Evolutionary conservation across 352 stramenopile species (phyloP).

Genomic region (Pythium dissotocum): DNA sequence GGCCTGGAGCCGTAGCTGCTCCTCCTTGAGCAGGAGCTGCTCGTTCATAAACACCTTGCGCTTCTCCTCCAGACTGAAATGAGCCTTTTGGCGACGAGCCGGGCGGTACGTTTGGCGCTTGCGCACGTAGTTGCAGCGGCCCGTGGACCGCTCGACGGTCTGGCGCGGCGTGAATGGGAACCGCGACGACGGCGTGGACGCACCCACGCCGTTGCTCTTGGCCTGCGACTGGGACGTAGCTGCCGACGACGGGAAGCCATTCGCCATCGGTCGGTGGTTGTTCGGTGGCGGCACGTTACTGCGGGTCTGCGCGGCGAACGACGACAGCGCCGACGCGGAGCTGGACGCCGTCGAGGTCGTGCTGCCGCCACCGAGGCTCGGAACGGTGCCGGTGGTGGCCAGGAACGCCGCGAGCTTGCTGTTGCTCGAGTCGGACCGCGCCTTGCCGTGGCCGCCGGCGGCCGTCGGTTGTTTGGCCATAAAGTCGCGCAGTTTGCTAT

Average conservation of each 20-base stretch:
- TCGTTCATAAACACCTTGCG: slow-evolving; percentile 83
- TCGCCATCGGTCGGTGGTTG: neutral
- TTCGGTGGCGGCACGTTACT: neutral
- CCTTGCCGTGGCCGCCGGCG: slow-evolving; percentile 32
- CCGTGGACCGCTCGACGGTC: slow-evolving; percentile 61
- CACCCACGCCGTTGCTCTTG: neutral
- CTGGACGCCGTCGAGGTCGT: slow-evolving; percentile 22
- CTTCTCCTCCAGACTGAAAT: slow-evolving; percentile 85
- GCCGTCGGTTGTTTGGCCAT: slow-evolving; percentile 67
- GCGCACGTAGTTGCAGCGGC: slow-evolving; percentile 66
- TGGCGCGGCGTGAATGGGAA: slow-evolving; percentile 51
- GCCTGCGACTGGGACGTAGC: neutral
- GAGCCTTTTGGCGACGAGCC: slow-evolving; percentile 36
- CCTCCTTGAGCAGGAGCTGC: slow-evolving; percentile 79
- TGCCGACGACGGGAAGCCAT: slow-evolving; percentile 2
- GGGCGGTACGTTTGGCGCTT: slow-evolving; percentile 78
- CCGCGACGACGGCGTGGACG: slow-evolving; percentile 9
- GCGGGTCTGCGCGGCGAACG: slow-evolving; percentile 24
- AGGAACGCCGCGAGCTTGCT: slow-evolving; percentile 84
- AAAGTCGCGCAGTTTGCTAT: slow-evolving; percentile 81
- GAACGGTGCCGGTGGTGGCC: slow-evolving; percentile 49
- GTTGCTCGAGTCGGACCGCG: slow-evolving; percentile 53
- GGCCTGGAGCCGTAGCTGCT: slow-evolving; percentile 64
- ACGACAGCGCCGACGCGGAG: slow-evolving; percentile 22
- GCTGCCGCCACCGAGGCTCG: slow-evolving; percentile 31